Evolutionary conservation across 352 stramenopile species (phyloP).

Genomic region (Peronosclerospora sorghi): DNA sequence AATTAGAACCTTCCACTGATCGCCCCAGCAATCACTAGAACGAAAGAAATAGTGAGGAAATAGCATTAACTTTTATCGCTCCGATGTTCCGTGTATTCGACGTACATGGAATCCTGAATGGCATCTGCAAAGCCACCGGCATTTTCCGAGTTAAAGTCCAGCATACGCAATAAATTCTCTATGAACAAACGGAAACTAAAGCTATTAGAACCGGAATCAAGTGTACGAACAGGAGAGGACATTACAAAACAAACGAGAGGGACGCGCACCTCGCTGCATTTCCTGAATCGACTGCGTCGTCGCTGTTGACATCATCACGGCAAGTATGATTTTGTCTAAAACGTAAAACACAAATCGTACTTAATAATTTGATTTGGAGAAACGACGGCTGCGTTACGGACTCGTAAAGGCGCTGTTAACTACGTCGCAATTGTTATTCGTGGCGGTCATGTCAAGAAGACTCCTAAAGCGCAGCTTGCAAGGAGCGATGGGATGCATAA

Average conservation of each 20-base stretch:
- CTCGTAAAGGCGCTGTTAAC: too few species aligned
- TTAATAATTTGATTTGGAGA: too few species aligned
- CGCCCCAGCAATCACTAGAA: constrained; percentile 57
- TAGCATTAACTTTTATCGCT: too few species aligned
- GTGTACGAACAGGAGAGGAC: background rate
- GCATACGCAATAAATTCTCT: constrained; percentile 78
- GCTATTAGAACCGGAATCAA: background rate
- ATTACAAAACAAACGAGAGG: background rate
- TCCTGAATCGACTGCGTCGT: constrained; percentile 56
- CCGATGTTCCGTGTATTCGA: background rate
- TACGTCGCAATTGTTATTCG: too few species aligned
- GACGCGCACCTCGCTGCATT: constrained; percentile 59
- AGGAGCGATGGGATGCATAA: too few species aligned
- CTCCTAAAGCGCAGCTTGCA: too few species aligned
- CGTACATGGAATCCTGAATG: constrained; percentile 25
- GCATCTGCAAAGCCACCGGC: constrained; percentile 22
- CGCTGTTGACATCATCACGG: constrained; percentile 26
- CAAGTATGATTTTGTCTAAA: too few species aligned
- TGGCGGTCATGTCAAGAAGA: too few species aligned
- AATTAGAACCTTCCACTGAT: constrained; percentile 94
- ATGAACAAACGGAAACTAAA: background rate
- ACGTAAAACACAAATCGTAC: constrained; percentile 14
- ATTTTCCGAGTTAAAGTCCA: constrained; percentile 77
- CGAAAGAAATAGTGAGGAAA: background rate
- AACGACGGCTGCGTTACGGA: too few species aligned